These are phyloP conservation scores for Cardamine chenopodiifolia DNA, from an alignment of 345 rosid genomes.

Conservation along the genomic window DNA sequence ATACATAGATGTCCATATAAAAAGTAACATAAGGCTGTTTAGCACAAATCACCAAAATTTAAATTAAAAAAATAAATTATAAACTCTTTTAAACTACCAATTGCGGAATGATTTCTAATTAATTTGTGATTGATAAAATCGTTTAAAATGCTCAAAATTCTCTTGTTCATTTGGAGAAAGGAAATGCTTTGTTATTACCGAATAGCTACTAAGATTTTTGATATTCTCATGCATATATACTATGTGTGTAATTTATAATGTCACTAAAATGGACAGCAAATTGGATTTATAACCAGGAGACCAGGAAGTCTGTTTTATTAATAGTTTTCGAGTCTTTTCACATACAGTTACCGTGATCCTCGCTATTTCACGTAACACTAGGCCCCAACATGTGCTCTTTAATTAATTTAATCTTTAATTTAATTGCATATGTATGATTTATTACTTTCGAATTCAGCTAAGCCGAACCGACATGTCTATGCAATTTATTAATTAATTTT, in stretches of 20 bases:
- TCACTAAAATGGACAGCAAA: slow-evolving; percentile 25
- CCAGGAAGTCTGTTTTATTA: slow-evolving; percentile 36
- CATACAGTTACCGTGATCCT: slow-evolving; percentile 31
- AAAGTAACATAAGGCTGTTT: too few species aligned
- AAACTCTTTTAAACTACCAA: too few species aligned
- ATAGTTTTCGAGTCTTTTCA: slow-evolving; percentile 30
- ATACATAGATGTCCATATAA: too few species aligned
- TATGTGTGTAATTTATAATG: slow-evolving; percentile 5
- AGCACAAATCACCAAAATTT: too few species aligned
- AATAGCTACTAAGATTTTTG: not conserved
- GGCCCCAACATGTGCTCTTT: slow-evolving; percentile 29
- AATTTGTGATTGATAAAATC: too few species aligned
- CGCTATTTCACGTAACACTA: slow-evolving; percentile 38
- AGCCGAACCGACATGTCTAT: not conserved
- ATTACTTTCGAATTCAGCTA: not conserved
- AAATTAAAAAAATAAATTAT: too few species aligned
- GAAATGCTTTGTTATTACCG: not conserved
- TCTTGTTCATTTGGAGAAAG: not conserved
- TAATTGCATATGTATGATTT: not conserved
- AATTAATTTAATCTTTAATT: not conserved
- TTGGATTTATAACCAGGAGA: slow-evolving; percentile 30
- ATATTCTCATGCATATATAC: not conserved
- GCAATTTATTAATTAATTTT: not conserved
- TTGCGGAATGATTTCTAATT: too few species aligned
- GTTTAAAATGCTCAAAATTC: not conserved